A percentile compares a stretch with the other conserved stretches of the same genome.
phyloP scores from a whole-genome alignment of 441 rosid species.

The Croton laevigatus region DNA sequence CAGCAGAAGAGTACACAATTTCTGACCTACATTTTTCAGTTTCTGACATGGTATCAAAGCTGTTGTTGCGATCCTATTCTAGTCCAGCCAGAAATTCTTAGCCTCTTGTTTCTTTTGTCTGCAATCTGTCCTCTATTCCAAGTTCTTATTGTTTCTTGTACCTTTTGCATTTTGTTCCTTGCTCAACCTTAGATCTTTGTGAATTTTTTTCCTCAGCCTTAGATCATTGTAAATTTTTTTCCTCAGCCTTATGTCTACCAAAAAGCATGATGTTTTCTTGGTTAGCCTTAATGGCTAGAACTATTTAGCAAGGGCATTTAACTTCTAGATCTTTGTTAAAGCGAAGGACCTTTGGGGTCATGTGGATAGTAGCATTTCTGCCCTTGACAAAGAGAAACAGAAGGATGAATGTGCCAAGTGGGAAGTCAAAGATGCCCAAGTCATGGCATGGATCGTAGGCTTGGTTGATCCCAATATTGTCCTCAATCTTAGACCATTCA shows the following conservation, averaged over 20 bases:
- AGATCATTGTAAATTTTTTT: too few relatives aligned
- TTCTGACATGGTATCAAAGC: too few relatives aligned
- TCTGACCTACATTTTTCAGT: too few relatives aligned
- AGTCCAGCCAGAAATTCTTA: too few relatives aligned
- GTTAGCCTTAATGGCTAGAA: not conserved
- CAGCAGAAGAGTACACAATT: too few relatives aligned
- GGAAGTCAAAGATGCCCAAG: not conserved
- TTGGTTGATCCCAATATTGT: not conserved
- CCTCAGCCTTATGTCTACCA: not conserved
- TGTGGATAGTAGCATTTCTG: not conserved
- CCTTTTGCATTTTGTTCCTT: too few relatives aligned
- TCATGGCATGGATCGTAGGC: not conserved
- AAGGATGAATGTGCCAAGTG: not conserved
- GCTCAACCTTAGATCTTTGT: too few relatives aligned
- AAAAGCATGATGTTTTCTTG: not conserved
- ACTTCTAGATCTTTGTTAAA: not conserved
- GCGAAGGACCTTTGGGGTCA: not conserved
- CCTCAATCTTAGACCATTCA: not conserved
- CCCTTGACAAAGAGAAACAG: not conserved
- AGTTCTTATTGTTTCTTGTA: too few relatives aligned
- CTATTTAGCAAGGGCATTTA: not conserved
- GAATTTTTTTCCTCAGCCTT: too few relatives aligned
- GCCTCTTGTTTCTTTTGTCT: too few relatives aligned
- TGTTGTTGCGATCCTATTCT: too few relatives aligned
- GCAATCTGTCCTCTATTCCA: too few relatives aligned